Evolutionary conservation across 495 filamentous ascomycete species (phyloP).

Genomic region (Staphylotrichum longicolle): DNA sequence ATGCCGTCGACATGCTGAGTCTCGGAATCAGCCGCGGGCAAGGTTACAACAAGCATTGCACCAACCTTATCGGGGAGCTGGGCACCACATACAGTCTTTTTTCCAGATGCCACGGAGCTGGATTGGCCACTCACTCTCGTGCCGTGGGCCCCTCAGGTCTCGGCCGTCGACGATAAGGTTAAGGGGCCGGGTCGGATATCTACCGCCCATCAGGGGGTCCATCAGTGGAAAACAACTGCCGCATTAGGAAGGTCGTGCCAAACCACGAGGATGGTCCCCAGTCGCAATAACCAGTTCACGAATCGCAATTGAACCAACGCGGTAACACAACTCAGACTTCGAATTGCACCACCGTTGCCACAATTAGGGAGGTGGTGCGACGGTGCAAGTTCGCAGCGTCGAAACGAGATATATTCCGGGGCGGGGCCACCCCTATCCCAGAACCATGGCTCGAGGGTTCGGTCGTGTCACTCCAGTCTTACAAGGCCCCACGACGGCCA

Average conservation of each 20-base stretch:
- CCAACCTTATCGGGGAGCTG: too few relatives aligned
- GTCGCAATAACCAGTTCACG: neutral
- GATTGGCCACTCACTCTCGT: too few relatives aligned
- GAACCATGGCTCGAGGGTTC: neutral
- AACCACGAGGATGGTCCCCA: neutral
- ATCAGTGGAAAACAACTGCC: slow-evolving; percentile 1
- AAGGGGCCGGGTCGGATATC: too few relatives aligned
- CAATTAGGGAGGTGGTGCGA: neutral
- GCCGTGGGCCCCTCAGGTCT: too few relatives aligned
- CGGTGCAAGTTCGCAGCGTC: neutral
- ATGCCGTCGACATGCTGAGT: too few relatives aligned
- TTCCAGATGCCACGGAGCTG: too few relatives aligned
- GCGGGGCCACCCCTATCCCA: neutral
- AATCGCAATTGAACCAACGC: neutral
- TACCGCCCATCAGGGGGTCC: too few relatives aligned
- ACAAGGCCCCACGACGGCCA: neutral
- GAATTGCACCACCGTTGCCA: slow-evolving; percentile 9
- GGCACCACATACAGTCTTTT: too few relatives aligned
- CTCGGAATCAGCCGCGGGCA: too few relatives aligned
- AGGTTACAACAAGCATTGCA: too few relatives aligned
- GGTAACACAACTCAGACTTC: slow-evolving; percentile 5
- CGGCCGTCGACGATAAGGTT: too few relatives aligned
- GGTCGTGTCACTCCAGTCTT: neutral
- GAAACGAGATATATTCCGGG: slow-evolving; percentile 4
- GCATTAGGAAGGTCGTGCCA: slow-evolving; percentile 6